A percentile compares a stretch with the other conserved stretches of the same genome.
Conservation (phyloP, 2,329 filamentous ascomycete genomes). For the Fusarium coicis region DNA sequence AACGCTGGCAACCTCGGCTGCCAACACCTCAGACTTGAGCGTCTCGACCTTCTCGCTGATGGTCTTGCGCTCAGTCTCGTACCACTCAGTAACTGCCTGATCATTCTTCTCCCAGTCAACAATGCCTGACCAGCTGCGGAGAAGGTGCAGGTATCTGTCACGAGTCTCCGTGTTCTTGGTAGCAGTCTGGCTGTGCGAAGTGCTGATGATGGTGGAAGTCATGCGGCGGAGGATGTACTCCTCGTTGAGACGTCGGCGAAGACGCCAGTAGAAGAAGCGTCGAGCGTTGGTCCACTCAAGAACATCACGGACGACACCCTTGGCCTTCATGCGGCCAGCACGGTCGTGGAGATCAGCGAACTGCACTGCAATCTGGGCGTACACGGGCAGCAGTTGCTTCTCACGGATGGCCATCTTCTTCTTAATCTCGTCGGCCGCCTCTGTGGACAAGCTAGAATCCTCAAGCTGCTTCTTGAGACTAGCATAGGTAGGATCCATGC, state of each 20-base stretch:
- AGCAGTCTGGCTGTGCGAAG: constrained; percentile 46
- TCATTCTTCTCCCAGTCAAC: constrained; percentile 82
- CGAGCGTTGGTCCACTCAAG: constrained; percentile 90
- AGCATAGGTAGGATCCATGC: constrained; percentile 85
- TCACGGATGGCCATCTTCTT: constrained; percentile 85
- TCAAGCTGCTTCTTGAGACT: constrained; percentile 82
- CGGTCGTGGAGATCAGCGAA: constrained; percentile 98
- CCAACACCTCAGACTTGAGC: constrained; percentile 78
- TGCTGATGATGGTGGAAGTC: constrained; percentile 56
- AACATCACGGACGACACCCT: constrained; percentile 87
- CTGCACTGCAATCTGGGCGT: constrained; percentile 93
- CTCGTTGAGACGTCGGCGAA: constrained; percentile 95
- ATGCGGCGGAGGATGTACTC: constrained; percentile 97
- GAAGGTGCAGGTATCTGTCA: constrained; percentile 74
- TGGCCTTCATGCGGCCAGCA: constrained; percentile 97
- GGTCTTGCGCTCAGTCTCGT: constrained; percentile 89
- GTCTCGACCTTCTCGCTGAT: constrained; percentile 86
- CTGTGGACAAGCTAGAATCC: constrained; percentile 71
- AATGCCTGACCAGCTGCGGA: constrained; percentile 86
- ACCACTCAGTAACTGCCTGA: constrained; percentile 89
- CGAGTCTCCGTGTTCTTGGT: constrained; percentile 65
- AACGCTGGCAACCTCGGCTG: constrained; percentile 58
- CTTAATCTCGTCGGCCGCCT: constrained; percentile 83
- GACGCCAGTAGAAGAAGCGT: constrained; percentile 99
- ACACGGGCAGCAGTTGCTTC: constrained; percentile 89